phyloP scores from a whole-genome alignment of 768 basidiomycete species.

The Rhodotorula kratochvilovae region DNA sequence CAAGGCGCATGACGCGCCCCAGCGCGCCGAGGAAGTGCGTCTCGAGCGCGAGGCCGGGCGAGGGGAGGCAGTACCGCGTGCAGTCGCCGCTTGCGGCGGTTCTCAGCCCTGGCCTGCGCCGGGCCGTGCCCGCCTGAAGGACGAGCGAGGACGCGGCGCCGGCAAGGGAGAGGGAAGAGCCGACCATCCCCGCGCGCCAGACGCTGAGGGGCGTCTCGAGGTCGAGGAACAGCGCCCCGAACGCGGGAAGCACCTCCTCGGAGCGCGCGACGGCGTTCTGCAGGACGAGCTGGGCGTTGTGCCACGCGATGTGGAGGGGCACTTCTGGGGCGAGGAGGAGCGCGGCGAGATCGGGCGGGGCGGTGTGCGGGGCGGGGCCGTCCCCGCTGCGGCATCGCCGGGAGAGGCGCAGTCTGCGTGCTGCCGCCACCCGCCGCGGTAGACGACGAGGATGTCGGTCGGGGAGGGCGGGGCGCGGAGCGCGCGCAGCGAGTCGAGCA shows the following conservation, averaged over 20 bases:
- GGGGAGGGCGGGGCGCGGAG: constrained; percentile 21
- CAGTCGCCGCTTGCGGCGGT: constrained; percentile 35
- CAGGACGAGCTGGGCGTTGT: constrained; percentile 41
- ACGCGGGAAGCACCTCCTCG: constrained; percentile 9
- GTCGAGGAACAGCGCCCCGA: constrained; percentile 41
- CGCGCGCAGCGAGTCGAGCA: constrained; percentile 34
- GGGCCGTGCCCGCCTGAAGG: not conserved
- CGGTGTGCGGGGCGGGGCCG: constrained; percentile 19
- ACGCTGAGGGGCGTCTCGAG: constrained; percentile 37
- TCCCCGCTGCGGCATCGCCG: not conserved
- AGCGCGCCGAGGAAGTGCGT: constrained; percentile 38
- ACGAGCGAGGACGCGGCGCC: not conserved
- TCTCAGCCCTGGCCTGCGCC: constrained; percentile 2
- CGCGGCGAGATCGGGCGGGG: constrained; percentile 5
- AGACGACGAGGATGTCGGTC: constrained; percentile 36
- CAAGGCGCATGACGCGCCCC: constrained; percentile 29
- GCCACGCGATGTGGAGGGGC: constrained; percentile 25
- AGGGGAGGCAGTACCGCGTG: constrained; percentile 41
- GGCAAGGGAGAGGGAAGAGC: constrained; percentile 15
- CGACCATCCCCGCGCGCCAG: constrained; percentile 40
- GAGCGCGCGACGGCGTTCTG: constrained; percentile 35
- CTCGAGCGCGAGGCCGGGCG: constrained; percentile 41
- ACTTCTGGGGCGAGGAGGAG: constrained; percentile 3
- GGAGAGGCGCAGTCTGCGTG: constrained; percentile 30
- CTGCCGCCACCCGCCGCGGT: constrained; percentile 34